Conservation (phyloP, 2,329 filamentous ascomycete species). For the Leptographium lundbergii region DNA sequence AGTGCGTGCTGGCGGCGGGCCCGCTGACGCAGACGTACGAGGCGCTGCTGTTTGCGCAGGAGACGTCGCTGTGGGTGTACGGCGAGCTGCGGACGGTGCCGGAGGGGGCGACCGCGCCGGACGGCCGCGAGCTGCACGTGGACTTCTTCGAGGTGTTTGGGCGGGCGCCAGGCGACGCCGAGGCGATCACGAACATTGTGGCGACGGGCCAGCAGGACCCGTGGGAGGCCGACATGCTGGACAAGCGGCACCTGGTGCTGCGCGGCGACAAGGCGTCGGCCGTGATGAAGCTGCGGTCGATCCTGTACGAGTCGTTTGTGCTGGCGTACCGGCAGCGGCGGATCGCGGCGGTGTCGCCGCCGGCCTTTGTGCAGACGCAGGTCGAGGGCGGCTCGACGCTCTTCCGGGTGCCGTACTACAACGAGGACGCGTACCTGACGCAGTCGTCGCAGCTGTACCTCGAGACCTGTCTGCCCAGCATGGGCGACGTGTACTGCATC, state of each 20-base stretch:
- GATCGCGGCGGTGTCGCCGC: conserved; percentile 74
- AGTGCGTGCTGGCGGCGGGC: conserved; percentile 66
- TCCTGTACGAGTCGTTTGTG: conserved; percentile 70
- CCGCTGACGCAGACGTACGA: conserved; percentile 86
- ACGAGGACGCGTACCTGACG: conserved; percentile 80
- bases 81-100: conserved; percentile 79
- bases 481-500: conserved; percentile 95
- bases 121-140: conserved; percentile 77
- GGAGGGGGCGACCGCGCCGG: conserved; percentile 62
- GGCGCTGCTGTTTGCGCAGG: conserved; percentile 69
- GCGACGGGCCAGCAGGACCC: conserved; percentile 49
- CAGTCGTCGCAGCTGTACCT: conserved; percentile 97
- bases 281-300: conserved; percentile 76
- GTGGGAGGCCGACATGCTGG: conserved; percentile 31
- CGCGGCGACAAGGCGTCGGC: conserved; percentile 75
- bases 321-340: conserved; percentile 64
- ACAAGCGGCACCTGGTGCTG: conserved; percentile 72
- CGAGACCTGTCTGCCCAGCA: conserved; percentile 79
- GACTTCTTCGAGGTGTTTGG: conserved; percentile 66
- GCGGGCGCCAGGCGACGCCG: conserved; percentile 71
- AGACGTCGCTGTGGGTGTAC: conserved; percentile 74
- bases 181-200: conserved; percentile 76
- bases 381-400: conserved; percentile 87
- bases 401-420: conserved; percentile 56
- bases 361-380: conserved; percentile 87